Evolutionary conservation across 2,329 filamentous ascomycete genomes (phyloP), one percentile per base, ranked within the genome.

Genomic region (Talaromyces atroroseus): DNA sequence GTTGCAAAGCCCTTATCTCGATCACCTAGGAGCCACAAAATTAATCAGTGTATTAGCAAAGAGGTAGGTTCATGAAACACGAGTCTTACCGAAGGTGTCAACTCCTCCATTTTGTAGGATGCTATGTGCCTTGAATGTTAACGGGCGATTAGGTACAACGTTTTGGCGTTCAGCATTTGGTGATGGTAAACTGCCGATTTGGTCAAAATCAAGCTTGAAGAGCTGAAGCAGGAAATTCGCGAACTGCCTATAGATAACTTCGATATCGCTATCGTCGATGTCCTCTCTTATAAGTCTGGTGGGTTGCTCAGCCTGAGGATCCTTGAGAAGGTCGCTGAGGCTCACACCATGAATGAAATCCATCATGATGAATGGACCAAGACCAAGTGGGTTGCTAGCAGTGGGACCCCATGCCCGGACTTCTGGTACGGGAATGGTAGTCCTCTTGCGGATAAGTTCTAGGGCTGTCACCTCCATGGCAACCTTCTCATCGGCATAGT

Each of bases 401-500:
- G 52, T 18, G 14, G 3, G 12, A 3, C 52, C 52, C 46, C 46
- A 55, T 0, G 46, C 24, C 6, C 12, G 2, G 12, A 36, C 32
- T 16, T 36, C 2, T 1, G 32, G 32, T 2, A 36, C 8, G 3
- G 32, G 32, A 16, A 36, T 36, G 1, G 32, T 36, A 3, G 32
- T 36, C 10, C 12, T 36, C 1, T 36, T 2, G 12, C 32, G 32
- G 32, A 36, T 14, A 36, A 16, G 12, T 2, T 36, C 2, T 12
- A 36, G 1, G 7, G 34, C 46, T n/a, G 46, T 11, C 18, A 55
- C 36, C 12, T 55, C 52, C 46, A 49, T 44, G 8, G 52, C 52
- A 44, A 49, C 24, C 16, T 55, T 55, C 23, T 55, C 52, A 16
- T 72, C 62, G 26, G 59, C 40, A 36, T 65, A 63, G 16, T 65